Base-by-base conservation (phyloP, 2,329 filamentous ascomycete species). In the Fusarium compactum region DNA sequence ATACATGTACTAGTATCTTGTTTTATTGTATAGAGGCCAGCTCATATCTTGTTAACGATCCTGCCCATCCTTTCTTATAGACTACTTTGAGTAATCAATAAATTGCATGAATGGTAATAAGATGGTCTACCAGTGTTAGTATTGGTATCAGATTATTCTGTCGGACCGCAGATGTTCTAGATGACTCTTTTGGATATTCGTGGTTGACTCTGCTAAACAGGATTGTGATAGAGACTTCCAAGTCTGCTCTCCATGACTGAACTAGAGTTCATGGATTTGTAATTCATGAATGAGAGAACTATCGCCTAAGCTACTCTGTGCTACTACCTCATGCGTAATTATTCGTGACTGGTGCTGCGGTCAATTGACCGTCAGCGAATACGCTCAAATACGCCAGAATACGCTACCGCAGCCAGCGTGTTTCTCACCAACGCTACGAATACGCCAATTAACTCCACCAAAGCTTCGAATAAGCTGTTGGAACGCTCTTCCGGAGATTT, bases 41-140 rank as follows among this genome's bases (percentile, higher is more conserved):
- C 10, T 24, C 20, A 10, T 24, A 15, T 72, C 61, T 40, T 72
- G 34, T 38, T 10, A 12, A 38, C 62, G 29, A 72, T 34, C 67
- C 60, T 72, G 15, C 27, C 45, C 52, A 72, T 53, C 63, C 60
- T 70, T 30, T 59, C 59, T 45, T 44, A 25, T 29, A 68, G 62
- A 16, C 70, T 70, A 1, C 63, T 70, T 15, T 68, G 66, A 11
- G 68, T 68, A 9, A 51, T 46, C 2, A 63, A 57, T 30, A 72
- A 70, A 43, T 65, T 8, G 34, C 45, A 22, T 45, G 24, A 8
- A 60, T 46, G 0, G 29, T 60, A 20, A 55, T 45, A n/a, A 60
- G 65, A 8, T 68, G 18, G 1, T 11, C 16, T 4, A 3, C 40
- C 4, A 67, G 24, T 7, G 34, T 16, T n/a, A 16, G 30, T 46